Base-by-base conservation (phyloP, 2,329 filamentous ascomycete genomes). In the Fusarium graminum region DNA sequence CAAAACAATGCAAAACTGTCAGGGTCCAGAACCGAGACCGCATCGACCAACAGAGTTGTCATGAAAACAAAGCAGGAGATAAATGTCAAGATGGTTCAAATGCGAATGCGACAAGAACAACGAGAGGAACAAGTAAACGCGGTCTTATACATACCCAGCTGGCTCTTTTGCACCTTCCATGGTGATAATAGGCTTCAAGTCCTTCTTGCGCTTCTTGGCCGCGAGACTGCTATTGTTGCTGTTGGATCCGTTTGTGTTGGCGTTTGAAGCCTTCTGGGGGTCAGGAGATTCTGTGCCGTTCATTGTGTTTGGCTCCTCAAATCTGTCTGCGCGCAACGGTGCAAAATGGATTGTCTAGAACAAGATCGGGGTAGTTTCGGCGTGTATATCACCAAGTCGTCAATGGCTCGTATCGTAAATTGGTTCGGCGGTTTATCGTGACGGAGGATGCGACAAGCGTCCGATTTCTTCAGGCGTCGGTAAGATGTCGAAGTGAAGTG, bases 171-270 rank as follows among this genome's bases (percentile, higher is more conserved):
- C 77, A 81, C 79, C 82, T 73, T 92, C 89, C 60, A 85, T 90
- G 39, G 90, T 92, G 78, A 92, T 90, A 74, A 92, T 92, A 72
- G 90, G 90, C 80, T 92, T 91, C 69, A 92, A 80, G 52, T 90
- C 88, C 84, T 92, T 92, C 82, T 90, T 89, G 74, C 89, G 85
- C 84, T 92, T 92, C 84, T 91, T 92, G 22, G 74, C 73, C 25
- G 67, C 59, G n/a, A 73, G 64, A 50, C 69, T 75, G 52, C 67
- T 72, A 53, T 52, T 72, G 49, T 62, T 72, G 47, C 68, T 73
- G 49, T 55, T 63, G 39, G 68, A 58, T n/a, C 74, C 73, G 59
- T 78, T 78, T 52, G 73, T 59, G 50, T 56, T 65, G 58, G 62
- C 53, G 29, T 73, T 56, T 26, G 71, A 62, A n/a, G 68, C 61